A percentile compares a stretch with the other conserved stretches of the same genome.
phyloP scores from a whole-genome alignment of 441 rosid species.

The Cnidoscolus chayamansa region DNA sequence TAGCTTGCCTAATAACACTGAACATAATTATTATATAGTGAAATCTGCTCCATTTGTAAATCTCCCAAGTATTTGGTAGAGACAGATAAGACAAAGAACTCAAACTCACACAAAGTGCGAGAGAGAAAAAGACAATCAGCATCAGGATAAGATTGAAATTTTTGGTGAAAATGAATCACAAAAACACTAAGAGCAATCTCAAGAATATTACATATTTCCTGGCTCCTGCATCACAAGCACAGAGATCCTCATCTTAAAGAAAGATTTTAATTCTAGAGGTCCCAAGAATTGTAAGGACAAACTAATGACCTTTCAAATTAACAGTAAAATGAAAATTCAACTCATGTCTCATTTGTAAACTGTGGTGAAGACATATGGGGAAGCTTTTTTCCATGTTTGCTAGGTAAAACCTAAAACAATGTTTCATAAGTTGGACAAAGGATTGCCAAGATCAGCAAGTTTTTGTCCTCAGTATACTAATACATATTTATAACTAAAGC shows the following conservation, averaged over 20 bases:
- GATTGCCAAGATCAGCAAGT: neutral
- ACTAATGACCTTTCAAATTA: constrained; percentile 6
- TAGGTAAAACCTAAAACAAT: neutral
- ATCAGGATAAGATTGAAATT: neutral
- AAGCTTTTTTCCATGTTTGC: neutral
- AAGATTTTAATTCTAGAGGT: neutral
- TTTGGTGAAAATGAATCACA: neutral
- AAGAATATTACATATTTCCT: neutral
- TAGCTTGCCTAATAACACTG: neutral
- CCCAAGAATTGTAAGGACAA: neutral
- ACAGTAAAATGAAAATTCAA: neutral
- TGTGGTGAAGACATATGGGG: neutral
- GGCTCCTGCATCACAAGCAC: neutral
- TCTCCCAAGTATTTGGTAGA: neutral
- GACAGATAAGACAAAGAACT: neutral
- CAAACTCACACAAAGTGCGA: neutral
- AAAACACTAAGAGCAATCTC: neutral
- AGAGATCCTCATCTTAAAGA: neutral
- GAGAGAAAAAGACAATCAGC: neutral
- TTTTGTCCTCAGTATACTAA: neutral
- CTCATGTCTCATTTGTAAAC: neutral
- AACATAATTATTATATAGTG: constrained; percentile 10
- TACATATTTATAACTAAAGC: neutral
- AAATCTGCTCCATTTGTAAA: neutral
- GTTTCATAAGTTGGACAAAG: neutral